These are phyloP conservation scores for Stromatinia cepivora DNA, from an alignment of 2,329 filamentous ascomycete species.

Conservation along the genomic window DNA sequence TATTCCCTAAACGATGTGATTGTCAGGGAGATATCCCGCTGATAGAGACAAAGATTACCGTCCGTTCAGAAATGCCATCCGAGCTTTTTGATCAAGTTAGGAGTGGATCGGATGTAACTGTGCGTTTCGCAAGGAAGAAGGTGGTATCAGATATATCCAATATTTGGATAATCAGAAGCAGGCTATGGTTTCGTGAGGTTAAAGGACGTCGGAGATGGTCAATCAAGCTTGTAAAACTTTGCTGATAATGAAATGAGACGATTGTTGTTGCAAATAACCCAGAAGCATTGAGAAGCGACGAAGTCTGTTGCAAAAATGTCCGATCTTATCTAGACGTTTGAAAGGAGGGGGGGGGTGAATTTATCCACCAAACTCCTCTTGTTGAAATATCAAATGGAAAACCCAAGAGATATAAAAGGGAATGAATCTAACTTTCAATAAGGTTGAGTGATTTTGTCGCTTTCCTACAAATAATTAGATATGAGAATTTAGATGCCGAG, in stretches of 20 bases:
- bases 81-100: conserved; percentile 25
- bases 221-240: not conserved
- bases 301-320: conserved; percentile 12
- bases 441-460: not conserved
- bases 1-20: not conserved
- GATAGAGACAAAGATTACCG: conserved; percentile 25
- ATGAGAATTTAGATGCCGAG: not conserved
- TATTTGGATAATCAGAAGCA: conserved; percentile 47
- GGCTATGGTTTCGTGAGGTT: conserved; percentile 47
- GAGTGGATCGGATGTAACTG: conserved; percentile 47
- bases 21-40: not conserved
- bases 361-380: not conserved
- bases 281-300: conserved; percentile 26
- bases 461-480: too few relatives aligned
- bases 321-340: conserved; percentile 17
- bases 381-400: not conserved
- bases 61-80: conserved; percentile 41
- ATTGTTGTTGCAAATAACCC: conserved; percentile 18
- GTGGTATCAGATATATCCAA: conserved; percentile 16
- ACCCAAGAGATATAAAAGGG: too few relatives aligned
- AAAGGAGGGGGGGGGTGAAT: not conserved
- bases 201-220: not conserved
- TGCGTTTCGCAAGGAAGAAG: conserved; percentile 43
- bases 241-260: conserved; percentile 20
- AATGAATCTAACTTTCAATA: not conserved